Conservation (phyloP, 352 stramenopile species). For the Phytophthora sp. region DNA sequence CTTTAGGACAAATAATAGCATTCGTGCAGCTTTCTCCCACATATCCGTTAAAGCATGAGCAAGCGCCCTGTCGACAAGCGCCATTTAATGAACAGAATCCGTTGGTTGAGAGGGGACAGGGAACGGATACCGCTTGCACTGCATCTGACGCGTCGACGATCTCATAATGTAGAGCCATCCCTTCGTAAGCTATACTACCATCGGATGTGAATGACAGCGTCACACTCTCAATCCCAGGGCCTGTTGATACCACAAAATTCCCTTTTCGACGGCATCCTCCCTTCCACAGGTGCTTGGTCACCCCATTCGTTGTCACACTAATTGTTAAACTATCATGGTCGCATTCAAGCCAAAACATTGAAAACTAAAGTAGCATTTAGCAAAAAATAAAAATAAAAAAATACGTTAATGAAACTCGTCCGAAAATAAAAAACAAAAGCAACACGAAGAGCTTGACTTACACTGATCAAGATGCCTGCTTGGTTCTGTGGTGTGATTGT, state of each 20-base stretch:
- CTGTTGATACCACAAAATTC: conserved; percentile 46
- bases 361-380: conserved; percentile 29
- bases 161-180: conserved; percentile 55
- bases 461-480: conserved; percentile 42
- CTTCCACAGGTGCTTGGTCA: conserved; percentile 42
- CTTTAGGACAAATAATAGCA: conserved; percentile 48
- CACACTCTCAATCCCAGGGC: conserved; percentile 35
- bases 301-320: conserved; percentile 12
- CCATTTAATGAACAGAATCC: conserved; percentile 55
- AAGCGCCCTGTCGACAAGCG: conserved; percentile 49
- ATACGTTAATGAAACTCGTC: too few relatives aligned
- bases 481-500: conserved; percentile 38
- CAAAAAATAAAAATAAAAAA: conserved; percentile 6
- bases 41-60: conserved; percentile 60
- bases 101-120: conserved; percentile 43
- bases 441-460: too few relatives aligned
- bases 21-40: conserved; percentile 74
- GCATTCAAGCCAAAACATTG: conserved; percentile 64
- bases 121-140: conserved; percentile 16
- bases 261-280: conserved; percentile 58
- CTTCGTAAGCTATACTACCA: conserved; percentile 44
- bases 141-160: conserved; percentile 13
- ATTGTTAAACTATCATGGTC: conserved; percentile 56
- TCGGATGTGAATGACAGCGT: conserved; percentile 52
- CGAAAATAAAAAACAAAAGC: too few relatives aligned